Evolutionary conservation across 345 rosid genomes (phyloP).

Genomic region (Rhodamnia argentea): DNA sequence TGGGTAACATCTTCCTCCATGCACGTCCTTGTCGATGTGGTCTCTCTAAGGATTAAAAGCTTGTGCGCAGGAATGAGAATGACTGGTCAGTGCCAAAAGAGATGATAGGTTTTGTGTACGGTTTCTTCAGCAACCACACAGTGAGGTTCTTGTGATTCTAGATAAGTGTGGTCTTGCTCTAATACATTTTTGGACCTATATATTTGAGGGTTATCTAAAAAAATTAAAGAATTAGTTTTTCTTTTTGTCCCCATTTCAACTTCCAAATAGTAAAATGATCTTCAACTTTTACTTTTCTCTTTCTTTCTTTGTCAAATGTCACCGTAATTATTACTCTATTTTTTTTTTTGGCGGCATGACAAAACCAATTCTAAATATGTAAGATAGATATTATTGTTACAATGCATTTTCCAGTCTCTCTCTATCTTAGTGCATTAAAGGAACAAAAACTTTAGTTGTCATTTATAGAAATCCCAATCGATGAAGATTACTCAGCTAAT

Average conservation of each 20-base stretch:
- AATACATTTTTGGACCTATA: neutral
- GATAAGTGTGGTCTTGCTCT: slow-evolving; percentile 16
- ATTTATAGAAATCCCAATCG: neutral
- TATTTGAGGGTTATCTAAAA: neutral
- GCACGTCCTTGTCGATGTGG: neutral
- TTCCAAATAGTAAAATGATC: neutral
- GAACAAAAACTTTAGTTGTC: neutral
- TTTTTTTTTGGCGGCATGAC: neutral
- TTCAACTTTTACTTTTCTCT: neutral
- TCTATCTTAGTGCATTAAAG: neutral
- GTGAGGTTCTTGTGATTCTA: neutral
- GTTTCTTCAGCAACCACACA: neutral
- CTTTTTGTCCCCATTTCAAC: neutral
- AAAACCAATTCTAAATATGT: neutral
- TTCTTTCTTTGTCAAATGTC: neutral
- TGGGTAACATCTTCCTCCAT: neutral
- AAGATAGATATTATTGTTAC: neutral
- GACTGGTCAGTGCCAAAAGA: neutral
- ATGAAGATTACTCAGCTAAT: neutral
- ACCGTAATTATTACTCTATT: neutral
- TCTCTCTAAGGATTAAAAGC: neutral
- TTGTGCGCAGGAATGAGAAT: neutral
- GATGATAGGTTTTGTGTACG: neutral
- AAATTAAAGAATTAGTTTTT: neutral
- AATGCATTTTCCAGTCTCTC: neutral